These are phyloP conservation scores for Saccharomycopsis babjevae DNA, from an alignment of 805 yeast genomes.

Conservation along the genomic window DNA sequence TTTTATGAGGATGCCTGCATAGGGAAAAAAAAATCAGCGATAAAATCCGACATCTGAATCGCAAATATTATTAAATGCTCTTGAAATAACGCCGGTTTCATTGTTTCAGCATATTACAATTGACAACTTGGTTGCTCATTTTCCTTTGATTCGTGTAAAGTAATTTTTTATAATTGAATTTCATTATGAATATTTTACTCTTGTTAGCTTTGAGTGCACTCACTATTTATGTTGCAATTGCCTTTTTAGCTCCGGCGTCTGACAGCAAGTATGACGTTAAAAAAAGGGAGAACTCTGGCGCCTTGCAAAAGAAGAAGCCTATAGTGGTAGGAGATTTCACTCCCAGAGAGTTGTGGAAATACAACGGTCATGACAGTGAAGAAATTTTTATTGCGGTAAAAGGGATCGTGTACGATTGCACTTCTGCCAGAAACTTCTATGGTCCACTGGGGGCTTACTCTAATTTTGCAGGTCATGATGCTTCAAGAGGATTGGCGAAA, in stretches of 20 bases:
- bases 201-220: neutral
- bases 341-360: conserved; percentile 62
- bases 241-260: conserved; percentile 1
- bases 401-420: conserved; percentile 79
- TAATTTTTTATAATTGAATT: neutral
- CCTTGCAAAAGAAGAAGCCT: conserved; percentile 24
- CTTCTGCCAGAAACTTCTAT: conserved; percentile 71
- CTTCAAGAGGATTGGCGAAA: conserved; percentile 81
- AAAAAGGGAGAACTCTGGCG: neutral
- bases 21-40: neutral
- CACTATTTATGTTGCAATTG: neutral
- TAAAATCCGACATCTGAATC: neutral
- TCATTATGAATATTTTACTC: neutral
- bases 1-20: neutral
- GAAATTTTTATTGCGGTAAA: conserved; percentile 79
- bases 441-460: conserved; percentile 96
- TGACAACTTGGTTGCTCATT: neutral
- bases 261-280: neutral
- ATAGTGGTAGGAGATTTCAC: conserved; percentile 46
- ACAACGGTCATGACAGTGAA: conserved; percentile 71
- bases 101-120: neutral
- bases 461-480: conserved; percentile 93
- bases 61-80: neutral
- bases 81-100: neutral
- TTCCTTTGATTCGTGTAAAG: neutral